Base-by-base conservation (phyloP, 371 early-diverging fungal species). In the Mortierella sp. region DNA sequence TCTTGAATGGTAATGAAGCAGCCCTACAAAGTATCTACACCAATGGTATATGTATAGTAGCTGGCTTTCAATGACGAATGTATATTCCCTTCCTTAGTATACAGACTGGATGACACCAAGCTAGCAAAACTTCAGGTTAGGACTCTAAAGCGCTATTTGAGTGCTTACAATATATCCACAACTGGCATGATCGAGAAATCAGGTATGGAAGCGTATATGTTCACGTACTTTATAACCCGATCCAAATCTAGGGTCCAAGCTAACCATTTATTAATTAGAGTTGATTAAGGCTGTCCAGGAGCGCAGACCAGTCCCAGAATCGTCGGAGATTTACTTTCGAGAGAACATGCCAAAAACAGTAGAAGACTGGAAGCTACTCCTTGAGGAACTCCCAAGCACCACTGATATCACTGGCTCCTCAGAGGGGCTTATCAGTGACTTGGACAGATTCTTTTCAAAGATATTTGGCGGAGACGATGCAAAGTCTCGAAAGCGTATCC, bases 391-490 rank as follows among this genome's bases (percentile, higher is more conserved):
- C 16, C 53, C 76, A 11, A 48, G 62, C 5, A 32, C 60, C 6
- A 22, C 24, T 11, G 62, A 50, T 24, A 6, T 55, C 2, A 11
- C 48, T 1, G 41, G 38, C 21, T 38, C 50, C 21, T 38, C 50
- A 45, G 69, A 57, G 7, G 45, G 63, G 58, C 16, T 67, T 47
- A 21, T 71, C 22, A 33, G 22, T 21, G 72, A 80, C 22, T 53
- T 75, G 59, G 81, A 80, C 61, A 75, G 48, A n/a, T 75, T 80
- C 66, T 80, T 80, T 53, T 45, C 75, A 7, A 80, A 67, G 21
- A 45, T 80, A 50, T 66, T 65, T 38, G 36, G 53, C 28, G 55
- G 45, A 24, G 66, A 67, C 22, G 64, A 58, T 22, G 7, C 65
- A 45, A 59, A 40, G 24, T 21, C 19, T 38, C 60, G 60, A n/a